Conservation (phyloP, 1,284 basidiomycete genomes). For the Pseudozyma sp. region DNA sequence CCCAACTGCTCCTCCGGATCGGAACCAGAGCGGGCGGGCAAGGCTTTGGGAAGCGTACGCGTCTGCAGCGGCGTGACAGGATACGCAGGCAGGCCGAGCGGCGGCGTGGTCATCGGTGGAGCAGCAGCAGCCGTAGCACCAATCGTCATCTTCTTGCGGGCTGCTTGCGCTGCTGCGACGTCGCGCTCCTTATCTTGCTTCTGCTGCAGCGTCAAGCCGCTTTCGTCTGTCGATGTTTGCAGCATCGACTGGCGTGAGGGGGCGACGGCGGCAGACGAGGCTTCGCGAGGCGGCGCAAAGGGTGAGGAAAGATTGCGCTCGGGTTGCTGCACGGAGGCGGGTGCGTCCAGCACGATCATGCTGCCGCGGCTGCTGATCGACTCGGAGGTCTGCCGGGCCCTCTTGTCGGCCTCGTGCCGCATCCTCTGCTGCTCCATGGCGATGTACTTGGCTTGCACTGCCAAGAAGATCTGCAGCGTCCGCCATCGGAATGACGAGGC, state of each 20-base stretch:
- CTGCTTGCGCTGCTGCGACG: slow-evolving; percentile 49
- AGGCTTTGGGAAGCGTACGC: slow-evolving; percentile 14
- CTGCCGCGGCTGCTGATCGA: slow-evolving; percentile 37
- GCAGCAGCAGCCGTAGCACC: slow-evolving; percentile 5
- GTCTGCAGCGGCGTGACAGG: slow-evolving; percentile 30
- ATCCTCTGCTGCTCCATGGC: slow-evolving; percentile 69
- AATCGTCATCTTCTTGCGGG: slow-evolving; percentile 41
- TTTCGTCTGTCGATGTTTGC: slow-evolving; percentile 29
- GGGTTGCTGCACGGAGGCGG: slow-evolving; percentile 13
- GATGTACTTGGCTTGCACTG: slow-evolving; percentile 71
- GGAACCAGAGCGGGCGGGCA: slow-evolving; percentile 18
- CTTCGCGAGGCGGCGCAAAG: slow-evolving; percentile 37
- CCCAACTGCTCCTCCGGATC: slow-evolving; percentile 24
- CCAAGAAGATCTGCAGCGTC: slow-evolving; percentile 72
- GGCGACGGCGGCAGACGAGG: slow-evolving; percentile 19
- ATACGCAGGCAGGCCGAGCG: slow-evolving; percentile 21
- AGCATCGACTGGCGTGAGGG: slow-evolving; percentile 23
- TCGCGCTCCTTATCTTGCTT: slow-evolving; percentile 54
- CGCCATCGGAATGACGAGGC: slow-evolving; percentile 72
- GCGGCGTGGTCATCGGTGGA: slow-evolving; percentile 11
- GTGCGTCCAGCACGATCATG: slow-evolving; percentile 17
- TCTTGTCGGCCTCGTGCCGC: slow-evolving; percentile 40
- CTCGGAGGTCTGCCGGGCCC: slow-evolving; percentile 16
- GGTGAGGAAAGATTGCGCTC: slow-evolving; percentile 31
- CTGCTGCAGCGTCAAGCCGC: slow-evolving; percentile 34